Conservation (phyloP, 2,329 filamentous ascomycete species). For the Xenosphaeropsis pyriputrescens region DNA sequence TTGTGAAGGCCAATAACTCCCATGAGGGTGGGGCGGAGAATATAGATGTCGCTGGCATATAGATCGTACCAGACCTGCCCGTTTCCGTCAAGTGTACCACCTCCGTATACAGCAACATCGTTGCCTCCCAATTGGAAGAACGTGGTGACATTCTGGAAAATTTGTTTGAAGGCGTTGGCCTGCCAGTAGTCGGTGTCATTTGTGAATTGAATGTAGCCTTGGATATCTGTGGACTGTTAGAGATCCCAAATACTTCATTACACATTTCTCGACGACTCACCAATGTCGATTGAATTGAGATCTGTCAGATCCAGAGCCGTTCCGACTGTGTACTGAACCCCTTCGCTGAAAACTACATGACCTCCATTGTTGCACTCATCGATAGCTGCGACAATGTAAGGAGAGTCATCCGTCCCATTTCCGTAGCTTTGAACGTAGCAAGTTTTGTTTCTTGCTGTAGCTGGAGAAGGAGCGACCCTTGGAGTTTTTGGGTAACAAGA, state of each 20-base stretch:
- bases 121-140: constrained; percentile 54
- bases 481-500: constrained; percentile 1
- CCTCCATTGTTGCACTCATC: constrained; percentile 46
- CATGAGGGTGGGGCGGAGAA: constrained; percentile 42
- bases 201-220: constrained; percentile 45
- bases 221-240: constrained; percentile 27
- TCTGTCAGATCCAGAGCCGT: constrained; percentile 52
- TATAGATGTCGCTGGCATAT: constrained; percentile 39
- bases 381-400: constrained; percentile 36
- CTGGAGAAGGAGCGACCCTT: neutral
- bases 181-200: constrained; percentile 58
- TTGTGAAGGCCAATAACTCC: constrained; percentile 40
- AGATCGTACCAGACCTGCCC: constrained; percentile 44
- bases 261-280: constrained; percentile 18
- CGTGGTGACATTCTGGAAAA: constrained; percentile 50
- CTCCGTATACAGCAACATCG: constrained; percentile 54
- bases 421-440: constrained; percentile 14
- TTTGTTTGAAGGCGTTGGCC: constrained; percentile 44
- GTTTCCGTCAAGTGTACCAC: constrained; percentile 47
- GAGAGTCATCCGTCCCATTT: constrained; percentile 17
- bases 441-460: neutral
- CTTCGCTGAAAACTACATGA: constrained; percentile 36
- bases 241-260: constrained; percentile 1
- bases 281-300: constrained; percentile 46
- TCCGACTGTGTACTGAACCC: constrained; percentile 43